Conservation (phyloP, 805 yeast genomes). For the Ogataea pini region DNA sequence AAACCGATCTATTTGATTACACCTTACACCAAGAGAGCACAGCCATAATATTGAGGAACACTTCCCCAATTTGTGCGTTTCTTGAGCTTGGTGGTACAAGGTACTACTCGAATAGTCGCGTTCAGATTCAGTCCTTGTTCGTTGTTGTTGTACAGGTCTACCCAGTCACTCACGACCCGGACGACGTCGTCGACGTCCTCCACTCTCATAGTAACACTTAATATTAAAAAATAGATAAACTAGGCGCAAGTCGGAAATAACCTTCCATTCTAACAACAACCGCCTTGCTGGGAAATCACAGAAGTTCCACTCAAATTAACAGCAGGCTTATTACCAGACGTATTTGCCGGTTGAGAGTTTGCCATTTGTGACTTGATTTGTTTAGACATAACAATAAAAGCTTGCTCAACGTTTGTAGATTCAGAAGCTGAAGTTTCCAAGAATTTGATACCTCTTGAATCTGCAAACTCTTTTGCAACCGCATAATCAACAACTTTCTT, state of each 20-base stretch:
- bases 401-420: conserved; percentile 96
- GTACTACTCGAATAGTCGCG: too few species aligned
- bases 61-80: too few species aligned
- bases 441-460: conserved; percentile 89
- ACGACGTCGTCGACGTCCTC: too few species aligned
- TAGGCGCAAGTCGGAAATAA: neutral
- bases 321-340: conserved; percentile 51
- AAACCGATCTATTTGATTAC: too few species aligned
- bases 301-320: conserved; percentile 76
- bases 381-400: conserved; percentile 97
- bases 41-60: too few species aligned
- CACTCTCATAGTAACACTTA: neutral
- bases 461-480: conserved; percentile 97
- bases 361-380: conserved; percentile 97
- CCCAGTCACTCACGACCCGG: too few species aligned
- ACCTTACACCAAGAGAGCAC: too few species aligned
- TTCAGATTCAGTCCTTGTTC: too few species aligned
- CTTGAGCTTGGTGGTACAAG: too few species aligned
- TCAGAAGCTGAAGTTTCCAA: conserved; percentile 95
- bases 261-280: conserved; percentile 44
- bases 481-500: conserved; percentile 95
- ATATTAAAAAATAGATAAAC: conserved; percentile 4
- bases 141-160: too few species aligned
- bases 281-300: conserved; percentile 43
- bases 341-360: conserved; percentile 49